Base-by-base conservation (phyloP, 2,329 filamentous ascomycete genomes). In the Penicillium digitatum region DNA sequence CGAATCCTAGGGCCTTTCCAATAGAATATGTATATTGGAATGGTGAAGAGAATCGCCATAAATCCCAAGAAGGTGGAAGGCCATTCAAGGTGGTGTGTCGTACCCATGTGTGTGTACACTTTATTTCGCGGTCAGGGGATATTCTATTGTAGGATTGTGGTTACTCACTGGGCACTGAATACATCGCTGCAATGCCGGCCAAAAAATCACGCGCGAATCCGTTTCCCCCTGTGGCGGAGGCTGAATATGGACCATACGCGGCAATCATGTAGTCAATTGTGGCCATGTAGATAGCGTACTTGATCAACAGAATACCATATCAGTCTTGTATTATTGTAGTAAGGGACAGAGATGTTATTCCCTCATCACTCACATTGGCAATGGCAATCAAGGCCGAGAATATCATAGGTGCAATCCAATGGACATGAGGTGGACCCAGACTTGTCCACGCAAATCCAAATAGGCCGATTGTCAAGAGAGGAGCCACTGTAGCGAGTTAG, bases 181-280 rank as follows among this genome's bases (percentile, higher is more conserved):
- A 84, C 65, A 86, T 75, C 1, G 83, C 82, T 11, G 83, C 77
- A 26, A 86, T 71, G 45, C 85, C 84, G 1, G 85, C 83, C 3
- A 87, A 72, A 62, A 87, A 80, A 60, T 87, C 85, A 40, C 85
- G 77, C 8, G 83, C 81, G 52, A 86, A 82, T 2, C 82, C 85
- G 62, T 87, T 87, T 9, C 84, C 84, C 24, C 84, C 85, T 0
- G 84, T 86, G 2, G 85, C 84, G 0, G 82, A 86, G 14, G 84
- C 84, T 0, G 84, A 78, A 66, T 84, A 87, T 0, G 80, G 79
- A 0, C 84, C 85, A 63, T 87, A 88, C 0, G 82, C 79, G 24
- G 82, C 83, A 45, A 87, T 82, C 80, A 86, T 86, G 69, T 87
- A 87, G 66, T 87, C 84, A 62, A 87, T 84, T 1, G 82, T 84